A percentile compares a stretch with the other conserved stretches of the same genome.
Conservation (phyloP, 345 rosid genomes). For the Hirschfeldia incana region DNA sequence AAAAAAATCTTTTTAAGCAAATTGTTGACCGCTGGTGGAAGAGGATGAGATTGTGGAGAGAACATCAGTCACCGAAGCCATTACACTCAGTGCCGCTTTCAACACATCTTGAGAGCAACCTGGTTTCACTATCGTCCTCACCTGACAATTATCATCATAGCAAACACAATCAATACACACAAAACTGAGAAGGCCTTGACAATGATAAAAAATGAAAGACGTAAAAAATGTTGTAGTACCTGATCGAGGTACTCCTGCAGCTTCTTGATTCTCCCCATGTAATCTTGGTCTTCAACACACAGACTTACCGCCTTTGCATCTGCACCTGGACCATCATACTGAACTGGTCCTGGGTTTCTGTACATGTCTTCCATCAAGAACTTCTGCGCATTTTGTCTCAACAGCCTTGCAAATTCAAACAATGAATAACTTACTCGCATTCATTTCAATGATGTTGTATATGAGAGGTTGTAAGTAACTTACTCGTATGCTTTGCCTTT, state of each 20-base stretch:
- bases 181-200: not conserved
- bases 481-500: constrained; percentile 95
- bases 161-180: not conserved
- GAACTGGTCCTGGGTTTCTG: constrained; percentile 96
- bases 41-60: constrained; percentile 68
- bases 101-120: constrained; percentile 95
- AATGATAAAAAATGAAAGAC: not conserved
- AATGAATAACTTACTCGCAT: not conserved
- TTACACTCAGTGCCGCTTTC: constrained; percentile 93
- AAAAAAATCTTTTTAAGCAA: constrained; percentile 5
- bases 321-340: constrained; percentile 92
- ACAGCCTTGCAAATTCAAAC: constrained; percentile 53
- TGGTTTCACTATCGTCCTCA: constrained; percentile 85
- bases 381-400: constrained; percentile 68
- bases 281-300: constrained; percentile 95
- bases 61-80: constrained; percentile 92
- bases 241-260: constrained; percentile 86
- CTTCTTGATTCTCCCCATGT: constrained; percentile 95
- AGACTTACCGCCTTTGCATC: constrained; percentile 78
- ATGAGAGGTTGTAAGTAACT: constrained; percentile 51
- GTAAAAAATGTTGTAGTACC: constrained; percentile 40
- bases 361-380: constrained; percentile 84
- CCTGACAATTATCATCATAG: constrained; percentile 36
- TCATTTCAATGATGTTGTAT: not conserved
- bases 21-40: constrained; percentile 39